phyloP scores from a whole-genome alignment of 2,329 filamentous ascomycete genomes.

The Fusarium sp. region DNA sequence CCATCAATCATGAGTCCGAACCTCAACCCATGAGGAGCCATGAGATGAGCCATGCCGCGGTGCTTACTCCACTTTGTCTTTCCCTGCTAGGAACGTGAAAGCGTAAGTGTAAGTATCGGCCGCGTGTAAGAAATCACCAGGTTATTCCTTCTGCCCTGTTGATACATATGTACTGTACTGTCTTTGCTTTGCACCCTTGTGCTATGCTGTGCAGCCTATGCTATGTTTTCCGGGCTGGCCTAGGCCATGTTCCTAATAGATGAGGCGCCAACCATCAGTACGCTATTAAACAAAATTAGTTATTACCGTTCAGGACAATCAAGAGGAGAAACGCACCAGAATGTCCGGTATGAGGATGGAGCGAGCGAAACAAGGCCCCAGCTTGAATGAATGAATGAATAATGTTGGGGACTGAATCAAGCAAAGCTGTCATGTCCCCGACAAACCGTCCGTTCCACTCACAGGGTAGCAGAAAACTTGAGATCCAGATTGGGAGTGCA shows the following conservation, averaged over 20 bases:
- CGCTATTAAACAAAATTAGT: constrained; percentile 23
- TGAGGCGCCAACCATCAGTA: constrained; percentile 34
- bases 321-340: constrained; percentile 8
- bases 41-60: constrained; percentile 30
- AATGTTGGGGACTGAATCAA: constrained; percentile 3
- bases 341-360: constrained; percentile 4
- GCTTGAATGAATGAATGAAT: constrained; percentile 5
- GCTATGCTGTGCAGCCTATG: constrained; percentile 15
- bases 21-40: constrained; percentile 33
- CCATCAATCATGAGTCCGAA: constrained; percentile 29
- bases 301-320: constrained; percentile 14
- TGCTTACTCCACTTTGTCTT: constrained; percentile 37
- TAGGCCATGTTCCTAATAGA: constrained; percentile 33
- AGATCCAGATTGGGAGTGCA: neutral
- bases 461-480: neutral
- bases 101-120: constrained; percentile 31
- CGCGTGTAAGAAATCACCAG: constrained; percentile 32
- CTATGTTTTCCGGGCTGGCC: constrained; percentile 15
- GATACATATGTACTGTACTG: neutral
- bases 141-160: constrained; percentile 12
- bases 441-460: constrained; percentile 18
- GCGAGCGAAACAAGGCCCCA: constrained; percentile 12
- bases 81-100: constrained; percentile 45
- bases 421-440: constrained; percentile 19
- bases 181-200: constrained; percentile 18